phyloP scores from a whole-genome alignment of 1,284 basidiomycete species.

The Puccinia novopanici region DNA sequence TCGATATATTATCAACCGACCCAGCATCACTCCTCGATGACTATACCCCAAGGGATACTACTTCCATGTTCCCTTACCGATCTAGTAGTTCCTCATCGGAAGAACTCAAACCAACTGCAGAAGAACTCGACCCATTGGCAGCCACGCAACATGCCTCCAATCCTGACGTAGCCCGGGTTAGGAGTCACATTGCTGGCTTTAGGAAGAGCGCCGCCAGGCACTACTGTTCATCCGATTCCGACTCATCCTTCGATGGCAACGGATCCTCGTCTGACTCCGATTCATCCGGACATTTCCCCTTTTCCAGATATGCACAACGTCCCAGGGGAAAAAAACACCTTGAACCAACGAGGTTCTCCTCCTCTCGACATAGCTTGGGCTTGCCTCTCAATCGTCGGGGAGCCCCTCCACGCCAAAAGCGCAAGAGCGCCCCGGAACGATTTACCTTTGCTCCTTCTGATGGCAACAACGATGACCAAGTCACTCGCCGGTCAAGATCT shows the following conservation, averaged over 20 bases:
- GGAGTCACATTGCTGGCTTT: slow-evolving; percentile 31
- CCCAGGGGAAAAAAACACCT: too few relatives aligned
- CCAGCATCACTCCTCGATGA: not conserved
- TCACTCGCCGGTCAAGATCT: not conserved
- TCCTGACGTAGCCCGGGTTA: not conserved
- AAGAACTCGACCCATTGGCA: not conserved
- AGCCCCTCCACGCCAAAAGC: not conserved
- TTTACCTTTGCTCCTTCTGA: not conserved
- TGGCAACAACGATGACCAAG: not conserved
- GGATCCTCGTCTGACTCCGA: not conserved
- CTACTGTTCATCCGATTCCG: slow-evolving; percentile 21
- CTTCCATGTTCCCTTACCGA: not conserved
- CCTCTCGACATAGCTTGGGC: slow-evolving; percentile 1
- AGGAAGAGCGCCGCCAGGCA: slow-evolving; percentile 24
- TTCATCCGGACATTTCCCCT: not conserved
- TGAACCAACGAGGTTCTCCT: not conserved
- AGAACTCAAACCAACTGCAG: not conserved
- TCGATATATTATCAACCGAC: not conserved
- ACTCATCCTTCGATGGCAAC: not conserved
- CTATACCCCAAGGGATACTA: not conserved
- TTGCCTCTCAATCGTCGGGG: not conserved
- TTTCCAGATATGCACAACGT: not conserved
- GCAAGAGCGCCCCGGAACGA: not conserved
- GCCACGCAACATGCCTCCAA: not conserved
- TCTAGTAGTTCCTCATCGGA: not conserved